These are phyloP conservation scores for Diplosphaera chodatii DNA, from an alignment of 139 green algal species.

Conservation along the genomic window DNA sequence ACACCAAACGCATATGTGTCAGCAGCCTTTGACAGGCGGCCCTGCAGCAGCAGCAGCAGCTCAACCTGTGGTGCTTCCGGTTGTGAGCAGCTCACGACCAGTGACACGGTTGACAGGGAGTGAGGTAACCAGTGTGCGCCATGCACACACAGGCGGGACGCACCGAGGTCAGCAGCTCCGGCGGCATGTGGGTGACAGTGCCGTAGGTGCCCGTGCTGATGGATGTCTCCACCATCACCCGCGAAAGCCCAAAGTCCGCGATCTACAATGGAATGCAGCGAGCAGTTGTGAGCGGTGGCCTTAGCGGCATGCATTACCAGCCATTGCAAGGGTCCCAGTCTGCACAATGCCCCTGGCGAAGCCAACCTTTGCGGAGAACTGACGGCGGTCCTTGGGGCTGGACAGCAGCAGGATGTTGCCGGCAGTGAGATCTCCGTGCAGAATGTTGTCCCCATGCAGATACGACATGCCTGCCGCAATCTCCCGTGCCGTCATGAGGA, in stretches of 20 bases:
- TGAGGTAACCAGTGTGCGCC: no score
- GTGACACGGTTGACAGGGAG: no score
- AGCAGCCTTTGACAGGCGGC: constrained; percentile 10
- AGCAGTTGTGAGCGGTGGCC: no score
- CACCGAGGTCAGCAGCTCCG: constrained; percentile 51
- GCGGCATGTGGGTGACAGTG: constrained; percentile 56
- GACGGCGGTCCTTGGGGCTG: constrained; percentile 18
- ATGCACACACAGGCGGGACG: no score
- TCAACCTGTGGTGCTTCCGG: no score
- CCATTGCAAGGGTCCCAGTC: no score
- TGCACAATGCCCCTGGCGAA: no score
- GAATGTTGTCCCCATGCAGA: constrained; percentile 29
- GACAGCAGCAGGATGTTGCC: constrained; percentile 45
- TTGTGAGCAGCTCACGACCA: no score
- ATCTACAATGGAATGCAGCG: constrained; percentile 44
- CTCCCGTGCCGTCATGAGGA: constrained; percentile 18
- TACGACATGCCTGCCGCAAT: constrained; percentile 36
- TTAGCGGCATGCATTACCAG: no score
- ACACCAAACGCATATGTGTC: constrained; percentile 44
- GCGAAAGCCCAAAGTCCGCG: constrained; percentile 62
- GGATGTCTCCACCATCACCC: constrained; percentile 33
- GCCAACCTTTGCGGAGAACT: constrained; percentile 50
- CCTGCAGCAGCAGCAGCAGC: no score
- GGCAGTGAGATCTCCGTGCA: constrained; percentile 43
- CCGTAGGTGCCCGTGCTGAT: constrained; percentile 28